These are phyloP conservation scores for Cladorrhinum sp. DNA, from an alignment of 2,329 filamentous ascomycete species.

Conservation along the genomic window DNA sequence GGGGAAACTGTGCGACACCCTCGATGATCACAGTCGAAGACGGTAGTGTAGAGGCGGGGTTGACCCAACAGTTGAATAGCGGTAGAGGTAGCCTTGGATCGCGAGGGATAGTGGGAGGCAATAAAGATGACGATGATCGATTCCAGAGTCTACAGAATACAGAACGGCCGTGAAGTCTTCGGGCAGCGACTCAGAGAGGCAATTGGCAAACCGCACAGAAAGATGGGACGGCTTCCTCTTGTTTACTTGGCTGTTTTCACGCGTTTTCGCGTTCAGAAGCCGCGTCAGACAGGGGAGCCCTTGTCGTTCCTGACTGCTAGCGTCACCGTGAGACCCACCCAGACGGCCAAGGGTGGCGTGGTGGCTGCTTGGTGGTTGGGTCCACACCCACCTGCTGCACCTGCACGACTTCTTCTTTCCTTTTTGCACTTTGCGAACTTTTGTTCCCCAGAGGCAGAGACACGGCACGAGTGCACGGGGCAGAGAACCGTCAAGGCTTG, in stretches of 20 bases:
- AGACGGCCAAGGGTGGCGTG: constrained; percentile 18
- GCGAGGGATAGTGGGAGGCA: constrained; percentile 5
- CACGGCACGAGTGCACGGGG: not conserved
- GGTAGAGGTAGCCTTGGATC: constrained; percentile 9
- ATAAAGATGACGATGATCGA: constrained; percentile 10
- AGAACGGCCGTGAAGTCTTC: constrained; percentile 3
- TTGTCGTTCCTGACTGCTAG: constrained; percentile 23
- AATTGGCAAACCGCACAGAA: constrained; percentile 14
- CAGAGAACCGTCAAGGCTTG: not conserved
- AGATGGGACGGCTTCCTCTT: constrained; percentile 21
- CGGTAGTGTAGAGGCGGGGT: not conserved
- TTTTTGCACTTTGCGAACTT: not conserved
- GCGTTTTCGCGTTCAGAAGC: constrained; percentile 26
- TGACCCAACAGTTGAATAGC: constrained; percentile 14
- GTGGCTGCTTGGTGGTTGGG: constrained; percentile 11
- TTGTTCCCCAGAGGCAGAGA: constrained; percentile 4
- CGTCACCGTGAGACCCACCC: constrained; percentile 16
- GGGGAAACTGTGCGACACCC: constrained; percentile 15
- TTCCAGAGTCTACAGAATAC: constrained; percentile 10
- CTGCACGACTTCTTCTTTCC: constrained; percentile 5
- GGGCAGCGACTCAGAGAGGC: not conserved
- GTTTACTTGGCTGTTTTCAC: constrained; percentile 25
- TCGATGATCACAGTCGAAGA: constrained; percentile 5
- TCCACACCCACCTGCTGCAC: constrained; percentile 6
- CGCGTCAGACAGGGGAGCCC: constrained; percentile 23